Conservation (phyloP, 2,329 filamentous ascomycete genomes). For the Fulvia fulva region DNA sequence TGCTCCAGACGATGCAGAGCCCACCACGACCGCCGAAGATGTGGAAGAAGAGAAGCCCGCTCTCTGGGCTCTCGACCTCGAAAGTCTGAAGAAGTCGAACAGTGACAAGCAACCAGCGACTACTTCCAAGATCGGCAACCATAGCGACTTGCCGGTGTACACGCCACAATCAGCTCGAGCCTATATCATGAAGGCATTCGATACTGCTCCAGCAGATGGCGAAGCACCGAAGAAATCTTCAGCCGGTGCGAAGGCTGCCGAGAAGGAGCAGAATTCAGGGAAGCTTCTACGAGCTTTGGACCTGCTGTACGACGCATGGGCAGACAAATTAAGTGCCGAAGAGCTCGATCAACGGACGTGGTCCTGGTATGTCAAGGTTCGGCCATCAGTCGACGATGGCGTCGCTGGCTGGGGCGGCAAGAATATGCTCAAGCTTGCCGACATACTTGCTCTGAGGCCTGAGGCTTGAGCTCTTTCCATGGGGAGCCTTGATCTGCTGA, state of each 20-base stretch:
- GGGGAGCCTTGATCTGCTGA: no score
- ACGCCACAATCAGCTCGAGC: constrained; percentile 64
- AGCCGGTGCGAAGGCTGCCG: constrained; percentile 48
- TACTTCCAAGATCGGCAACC: constrained; percentile 22
- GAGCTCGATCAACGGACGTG: constrained; percentile 75
- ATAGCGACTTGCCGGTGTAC: constrained; percentile 64
- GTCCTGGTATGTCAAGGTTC: constrained; percentile 73
- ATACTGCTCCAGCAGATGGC: constrained; percentile 38
- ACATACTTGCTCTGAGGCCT: constrained; percentile 59
- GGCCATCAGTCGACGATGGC: constrained; percentile 56
- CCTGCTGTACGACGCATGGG: constrained; percentile 71
- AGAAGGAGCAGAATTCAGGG: constrained; percentile 67
- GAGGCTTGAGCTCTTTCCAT: constrained; percentile 1
- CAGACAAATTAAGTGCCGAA: constrained; percentile 53
- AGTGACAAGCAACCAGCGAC: constrained; percentile 20
- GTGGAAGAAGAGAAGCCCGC: constrained; percentile 41
- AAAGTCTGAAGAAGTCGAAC: constrained; percentile 48
- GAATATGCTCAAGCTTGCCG: constrained; percentile 61
- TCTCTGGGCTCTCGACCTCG: constrained; percentile 57
- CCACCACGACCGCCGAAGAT: neutral
- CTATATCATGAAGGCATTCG: constrained; percentile 59
- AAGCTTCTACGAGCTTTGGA: constrained; percentile 68
- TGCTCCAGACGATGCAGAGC: neutral
- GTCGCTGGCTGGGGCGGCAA: constrained; percentile 80
- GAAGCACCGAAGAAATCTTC: constrained; percentile 51